Evolutionary conservation across 176 grass and related monocot species (phyloP).

Genomic region (Raddia guianensis): DNA sequence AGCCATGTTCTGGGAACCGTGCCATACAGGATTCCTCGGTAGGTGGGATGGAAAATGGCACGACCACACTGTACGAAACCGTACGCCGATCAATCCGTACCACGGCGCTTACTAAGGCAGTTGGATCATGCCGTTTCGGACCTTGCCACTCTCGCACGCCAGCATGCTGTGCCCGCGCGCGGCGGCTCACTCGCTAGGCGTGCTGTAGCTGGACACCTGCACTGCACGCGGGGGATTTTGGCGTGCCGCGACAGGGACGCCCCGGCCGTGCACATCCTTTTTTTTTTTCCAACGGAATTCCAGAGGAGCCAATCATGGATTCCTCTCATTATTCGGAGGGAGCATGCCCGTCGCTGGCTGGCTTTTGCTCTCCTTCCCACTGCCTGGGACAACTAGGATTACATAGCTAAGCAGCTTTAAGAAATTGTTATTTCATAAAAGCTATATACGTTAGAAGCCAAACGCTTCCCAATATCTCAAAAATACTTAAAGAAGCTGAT

Average conservation of each 20-base stretch:
- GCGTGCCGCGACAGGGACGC: neutral
- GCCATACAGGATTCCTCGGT: conserved; percentile 4
- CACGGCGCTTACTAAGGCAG: neutral
- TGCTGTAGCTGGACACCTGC: neutral
- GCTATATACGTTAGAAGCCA: too few species aligned
- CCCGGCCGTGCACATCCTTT: neutral
- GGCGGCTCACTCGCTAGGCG: neutral
- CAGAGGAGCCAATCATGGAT: neutral
- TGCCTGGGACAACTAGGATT: too few species aligned
- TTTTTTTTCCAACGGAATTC: conserved; percentile 8
- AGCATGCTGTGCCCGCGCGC: neutral
- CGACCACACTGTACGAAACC: conserved; percentile 18
- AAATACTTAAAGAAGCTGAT: too few species aligned
- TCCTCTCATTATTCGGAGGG: conserved; percentile 17
- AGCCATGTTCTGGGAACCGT: neutral
- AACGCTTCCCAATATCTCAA: too few species aligned
- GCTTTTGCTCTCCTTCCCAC: neutral
- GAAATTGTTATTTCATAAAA: too few species aligned
- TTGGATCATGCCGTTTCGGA: conserved; percentile 43
- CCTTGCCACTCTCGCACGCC: conserved; percentile 22
- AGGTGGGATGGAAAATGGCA: neutral
- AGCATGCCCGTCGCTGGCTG: neutral
- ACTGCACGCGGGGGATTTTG: neutral
- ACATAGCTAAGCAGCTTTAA: too few species aligned
- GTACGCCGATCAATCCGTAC: conserved; percentile 34